Evolutionary conservation across 805 yeast genomes (phyloP), one percentile per base, ranked within the genome.

Genomic region (Lipomyces yamadae): DNA sequence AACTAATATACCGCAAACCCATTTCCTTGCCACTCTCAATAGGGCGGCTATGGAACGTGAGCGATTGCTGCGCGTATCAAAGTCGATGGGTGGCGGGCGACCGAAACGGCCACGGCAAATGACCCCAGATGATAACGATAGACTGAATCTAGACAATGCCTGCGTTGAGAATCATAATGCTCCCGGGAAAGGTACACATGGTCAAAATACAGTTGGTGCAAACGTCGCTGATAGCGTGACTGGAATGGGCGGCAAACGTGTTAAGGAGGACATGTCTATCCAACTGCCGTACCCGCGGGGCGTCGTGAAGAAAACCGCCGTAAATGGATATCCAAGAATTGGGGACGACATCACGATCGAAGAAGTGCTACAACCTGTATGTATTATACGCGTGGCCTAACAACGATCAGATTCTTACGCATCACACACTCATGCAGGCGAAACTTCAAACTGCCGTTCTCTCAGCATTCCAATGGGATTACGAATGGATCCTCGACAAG

Each of bases 381-480:
- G 71, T 56, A 15, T 13, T 3, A 5, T 13, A 30, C 24, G 61
- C 54, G 3, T 2, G 24, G 24, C 24, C 24, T 24, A 24, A 15
- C n/a, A 13, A 18, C 13, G 24, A 13, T 10, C 54, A 24, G 13
- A 35, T 24, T 18, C n/a, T 54, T 13, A 55, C 30, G 11, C 29
- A 13, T 10, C 52, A 55, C 30, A n/a, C 29, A 13, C n/a, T 56
- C 13, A 45, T 7, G 3, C 15, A 66, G 61, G 50, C 48, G 35
- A 32, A 50, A 8, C 58, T 69, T 15, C 39, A 34, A 24, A 37
- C 37, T 3, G 72, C 72, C 11, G 69, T 69, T 13, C 56, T 69
- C 15, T 65, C 69, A 11, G 67, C 72, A 5, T 69, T 69, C 37
- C 72, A 68, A 34, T 68, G 68, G 68, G 69, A 69, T 34, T 68